phyloP scores from a whole-genome alignment of 257 asterid genomes.

The Galeopsis tetrahit region DNA sequence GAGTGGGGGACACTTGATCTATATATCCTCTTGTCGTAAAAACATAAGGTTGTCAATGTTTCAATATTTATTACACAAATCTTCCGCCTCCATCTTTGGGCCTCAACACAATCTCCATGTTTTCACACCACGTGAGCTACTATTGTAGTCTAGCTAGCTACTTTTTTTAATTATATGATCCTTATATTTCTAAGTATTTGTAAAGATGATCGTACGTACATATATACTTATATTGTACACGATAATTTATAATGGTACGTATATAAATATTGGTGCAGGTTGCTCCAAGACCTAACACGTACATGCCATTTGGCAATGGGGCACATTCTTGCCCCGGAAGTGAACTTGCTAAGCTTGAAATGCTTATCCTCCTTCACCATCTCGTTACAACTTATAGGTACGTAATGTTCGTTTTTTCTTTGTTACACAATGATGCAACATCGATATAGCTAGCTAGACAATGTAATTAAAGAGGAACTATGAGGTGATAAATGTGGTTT shows the following conservation, averaged over 20 bases:
- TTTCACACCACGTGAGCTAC: conserved; percentile 40
- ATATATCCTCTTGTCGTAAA: conserved; percentile 12
- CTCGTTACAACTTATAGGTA: conserved; percentile 68
- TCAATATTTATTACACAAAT: conserved; percentile 28
- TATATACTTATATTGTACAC: not conserved
- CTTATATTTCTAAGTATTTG: not conserved
- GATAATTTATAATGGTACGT: not conserved
- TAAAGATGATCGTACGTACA: not conserved
- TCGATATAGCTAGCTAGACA: too few species aligned
- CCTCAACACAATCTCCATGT: conserved; percentile 28
- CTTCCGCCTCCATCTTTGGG: conserved; percentile 35
- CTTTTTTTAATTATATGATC: not conserved
- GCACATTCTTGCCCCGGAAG: conserved; percentile 79
- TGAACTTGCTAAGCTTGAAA: conserved; percentile 79
- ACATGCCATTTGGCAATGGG: conserved; percentile 77
- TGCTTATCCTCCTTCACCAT: conserved; percentile 71
- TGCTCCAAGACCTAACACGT: conserved; percentile 64
- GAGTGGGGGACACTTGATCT: conserved; percentile 31
- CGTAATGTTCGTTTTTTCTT: not conserved
- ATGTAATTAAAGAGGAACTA: too few species aligned
- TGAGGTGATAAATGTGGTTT: too few species aligned
- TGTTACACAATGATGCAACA: too few species aligned
- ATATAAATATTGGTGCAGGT: conserved; percentile 45
- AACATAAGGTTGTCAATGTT: conserved; percentile 51
- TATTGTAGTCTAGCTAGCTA: conserved; percentile 36